Evolutionary conservation across 2,329 filamentous ascomycete genomes (phyloP), one percentile per base, ranked within the genome.

Genomic region (Didymella sp.): DNA sequence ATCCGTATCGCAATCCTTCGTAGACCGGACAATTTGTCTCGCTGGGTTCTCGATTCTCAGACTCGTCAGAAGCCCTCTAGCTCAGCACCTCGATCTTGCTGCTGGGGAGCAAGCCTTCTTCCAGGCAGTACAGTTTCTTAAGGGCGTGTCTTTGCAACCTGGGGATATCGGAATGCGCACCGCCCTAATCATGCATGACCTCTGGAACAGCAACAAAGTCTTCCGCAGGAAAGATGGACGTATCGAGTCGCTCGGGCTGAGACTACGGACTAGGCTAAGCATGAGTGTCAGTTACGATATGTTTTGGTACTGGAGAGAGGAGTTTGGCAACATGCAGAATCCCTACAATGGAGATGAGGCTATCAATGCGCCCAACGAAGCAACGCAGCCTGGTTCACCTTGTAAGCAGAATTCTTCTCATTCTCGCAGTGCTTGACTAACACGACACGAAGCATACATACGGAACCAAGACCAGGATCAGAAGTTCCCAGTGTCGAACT

Each of bases 271-370:
- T 9, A 54, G 73, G 43, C 58, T 76, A 13, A 73, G 70, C 45
- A 76, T 76, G 73, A 75, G 72, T 47, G 66, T 76, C 15, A 73
- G 67, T 38, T 76, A 75, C 42, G 73, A 76, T 45, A 75, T 75
- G 72, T 75, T 76, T 57, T 76, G 73, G 73, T 76, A 75, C 43
- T 76, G 73, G 73, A 61, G 73, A 47, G 73, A 74, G 55, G 73
- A 75, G 31, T 76, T 75, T 28, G 69, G 71, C 22, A 69, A 75
- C 51, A 73, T 74, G 70, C 59, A 64, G 31, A 76, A 75, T 44
- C 73, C 72, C 2, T 76, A 76, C 50, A 72, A 69, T 22, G 70
- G 67, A 46, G 73, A 76, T n/a, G 71, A 73, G 25, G 56, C 55
- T 15, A 40, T 45, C 1, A 33, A 62, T 25, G 47, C 64, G 1